Evolutionary conservation across 148 eudicot genomes (phyloP), one percentile per base, ranked within the genome.

Genomic region (Spergularia marina): DNA sequence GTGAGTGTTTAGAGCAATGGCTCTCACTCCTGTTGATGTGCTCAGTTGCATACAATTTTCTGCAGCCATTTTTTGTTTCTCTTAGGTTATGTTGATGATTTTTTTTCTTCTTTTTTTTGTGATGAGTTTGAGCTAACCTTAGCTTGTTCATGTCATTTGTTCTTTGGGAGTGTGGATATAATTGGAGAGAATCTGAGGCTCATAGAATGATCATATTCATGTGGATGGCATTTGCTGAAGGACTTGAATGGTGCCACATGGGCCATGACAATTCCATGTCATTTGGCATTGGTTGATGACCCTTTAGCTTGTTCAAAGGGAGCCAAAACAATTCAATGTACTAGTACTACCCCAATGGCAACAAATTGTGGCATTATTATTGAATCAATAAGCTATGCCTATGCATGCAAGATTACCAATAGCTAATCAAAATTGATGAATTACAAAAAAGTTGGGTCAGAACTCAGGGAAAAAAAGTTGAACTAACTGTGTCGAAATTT

Each of bases 21-120:
- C 34, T 61, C 80, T 74, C 12, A 81, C 80, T 72, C 60, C 63
- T 70, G 79, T 39, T 70, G 79, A 63, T 75, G 80, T 77, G 80
- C 83, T 77, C 39, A 81, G 61, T 18, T 81, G 83, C 58, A 77
- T 18, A 54, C 83, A 81, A 44, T 77, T 53, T 39, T 81, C 83
- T 47, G 73, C 56, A 53, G 71, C 83, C 83, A 81, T 81, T 5
- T 14, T 68, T 5, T 1, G 2, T 4, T 11, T 58, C 5, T 13
- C 9, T 36, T 2, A 30, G 51, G 10, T 39, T 25, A 6, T 20
- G 66, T 9, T 10, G 12, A 30, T 20, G 25, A 10, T 52, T 25
- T 12, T 15, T 59, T 41, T 53, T n/a, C n/a, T 39, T 18, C 25
- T 23, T 23, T 1, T 21, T 16, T 71, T 18, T 12, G 0, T 14